Evolutionary conservation across 2,329 filamentous ascomycete genomes (phyloP).

Genomic region (Didymosphaeria variabile): DNA sequence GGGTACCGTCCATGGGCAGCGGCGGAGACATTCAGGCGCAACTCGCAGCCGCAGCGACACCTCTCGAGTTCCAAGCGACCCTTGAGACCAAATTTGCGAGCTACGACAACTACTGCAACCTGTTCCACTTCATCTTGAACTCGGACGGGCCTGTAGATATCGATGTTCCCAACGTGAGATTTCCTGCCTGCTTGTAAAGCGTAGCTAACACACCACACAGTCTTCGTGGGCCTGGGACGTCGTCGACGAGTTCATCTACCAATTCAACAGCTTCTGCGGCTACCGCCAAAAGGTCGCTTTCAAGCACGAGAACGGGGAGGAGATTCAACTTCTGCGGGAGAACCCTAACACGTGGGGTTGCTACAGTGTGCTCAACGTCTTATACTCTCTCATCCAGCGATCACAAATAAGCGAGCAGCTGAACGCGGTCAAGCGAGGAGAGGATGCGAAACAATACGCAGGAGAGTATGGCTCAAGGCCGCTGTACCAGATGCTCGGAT

Average conservation of each 20-base stretch:
- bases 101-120: constrained; percentile 99
- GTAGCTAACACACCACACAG: constrained; percentile 57
- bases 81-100: constrained; percentile 97
- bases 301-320: constrained; percentile 85
- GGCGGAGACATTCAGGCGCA: constrained; percentile 93
- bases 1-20: constrained; percentile 68
- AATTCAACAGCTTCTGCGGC: constrained; percentile 99
- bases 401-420: constrained; percentile 99
- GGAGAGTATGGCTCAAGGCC: constrained; percentile 95
- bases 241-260: constrained; percentile 99
- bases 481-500: constrained; percentile 97
- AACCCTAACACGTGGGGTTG: constrained; percentile 99
- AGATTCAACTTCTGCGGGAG: constrained; percentile 88
- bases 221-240: constrained; percentile 99
- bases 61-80: constrained; percentile 93
- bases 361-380: constrained; percentile 98
- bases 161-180: constrained; percentile 90
- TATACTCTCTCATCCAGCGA: constrained; percentile 98
- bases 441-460: constrained; percentile 86
- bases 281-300: constrained; percentile 93
- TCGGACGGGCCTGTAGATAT: constrained; percentile 98
- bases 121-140: constrained; percentile 99
- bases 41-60: constrained; percentile 89
- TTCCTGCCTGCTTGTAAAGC: background rate
- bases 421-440: constrained; percentile 90